These are phyloP conservation scores for Colletotrichum tropicale DNA, from an alignment of 2,329 filamentous ascomycete genomes.

Conservation along the genomic window DNA sequence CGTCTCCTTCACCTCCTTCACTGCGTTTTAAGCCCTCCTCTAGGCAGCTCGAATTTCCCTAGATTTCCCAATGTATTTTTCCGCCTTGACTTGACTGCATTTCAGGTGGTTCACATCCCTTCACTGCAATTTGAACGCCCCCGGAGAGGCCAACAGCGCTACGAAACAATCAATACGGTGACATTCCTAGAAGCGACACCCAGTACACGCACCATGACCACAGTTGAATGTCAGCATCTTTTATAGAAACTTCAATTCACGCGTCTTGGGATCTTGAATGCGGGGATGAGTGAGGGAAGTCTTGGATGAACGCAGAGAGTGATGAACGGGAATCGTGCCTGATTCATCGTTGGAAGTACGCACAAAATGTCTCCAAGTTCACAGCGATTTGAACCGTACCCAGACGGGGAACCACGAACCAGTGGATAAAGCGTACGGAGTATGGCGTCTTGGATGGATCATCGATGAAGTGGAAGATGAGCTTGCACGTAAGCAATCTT, in stretches of 20 bases:
- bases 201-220: neutral
- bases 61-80: fast-evolving
- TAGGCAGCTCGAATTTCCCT: fast-evolving
- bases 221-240: neutral
- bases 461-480: neutral
- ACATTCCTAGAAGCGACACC: neutral
- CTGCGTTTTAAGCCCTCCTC: neutral
- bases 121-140: neutral
- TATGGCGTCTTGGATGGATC: neutral
- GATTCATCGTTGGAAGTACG: too few species aligned
- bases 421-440: neutral
- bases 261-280: neutral
- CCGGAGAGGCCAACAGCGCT: neutral
- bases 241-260: neutral
- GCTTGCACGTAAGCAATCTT: neutral
- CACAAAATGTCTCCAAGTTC: too few species aligned
- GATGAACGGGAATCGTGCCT: neutral
- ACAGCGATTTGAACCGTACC: neutral
- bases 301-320: neutral
- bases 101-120: too few species aligned
- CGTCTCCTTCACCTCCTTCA: too few species aligned
- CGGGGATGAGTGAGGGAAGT: neutral
- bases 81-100: too few species aligned
- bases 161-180: too few species aligned
- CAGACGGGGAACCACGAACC: too few species aligned